Base-by-base conservation (phyloP, 345 rosid species). In the Microthlaspi erraticum region DNA sequence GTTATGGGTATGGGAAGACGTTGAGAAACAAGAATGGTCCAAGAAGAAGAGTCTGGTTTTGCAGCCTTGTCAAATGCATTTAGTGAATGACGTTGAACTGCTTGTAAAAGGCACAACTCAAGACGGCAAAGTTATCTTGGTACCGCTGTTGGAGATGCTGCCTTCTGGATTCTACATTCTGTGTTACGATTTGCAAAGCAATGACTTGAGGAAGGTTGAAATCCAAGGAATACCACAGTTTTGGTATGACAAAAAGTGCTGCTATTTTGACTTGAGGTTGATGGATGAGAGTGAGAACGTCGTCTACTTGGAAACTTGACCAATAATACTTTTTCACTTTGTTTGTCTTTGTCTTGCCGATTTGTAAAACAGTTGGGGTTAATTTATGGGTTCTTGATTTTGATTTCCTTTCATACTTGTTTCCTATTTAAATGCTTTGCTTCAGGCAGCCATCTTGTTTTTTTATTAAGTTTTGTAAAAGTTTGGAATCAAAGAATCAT, bases 51-150 rank as follows among this genome's bases (percentile, higher is more conserved):
- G 0, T 12, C 18, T 41, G 42, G 8, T 29, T 54, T 8, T 66
- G 71, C 62, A 17, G 51, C 61, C 71, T 41, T 12, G 62, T 41
- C 71, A 66, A 31, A 53, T 19, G n/a, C 62, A 41, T 54, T 66
- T 66, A 42, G 62, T 53, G 19, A 1, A 26, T 17, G 71, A 41
- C 60, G 39, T 5, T 66, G 31, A 7, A 7, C 16, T 52, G 16
- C 10, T 41, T 4, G 12, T 66, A 26, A 52, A 8, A 39, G 60
- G 70, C 8, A 66, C 61, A 66, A 53, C 61, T 2, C 18, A 11
- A 8, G 71, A 66, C 32, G 62, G 43, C 17, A 54, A 11, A 41
- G 62, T 67, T 2, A 67, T 67, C 32, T 55, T 67, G 34, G 72
- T 53, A 32, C 72, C 72, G 7, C n/a, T n/a, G n/a, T 0, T 2